Percentiles rank a stretch among this genome's conserved stretches.
phyloP scores from a whole-genome alignment of 148 eudicot species.

The Silene latifolia region DNA sequence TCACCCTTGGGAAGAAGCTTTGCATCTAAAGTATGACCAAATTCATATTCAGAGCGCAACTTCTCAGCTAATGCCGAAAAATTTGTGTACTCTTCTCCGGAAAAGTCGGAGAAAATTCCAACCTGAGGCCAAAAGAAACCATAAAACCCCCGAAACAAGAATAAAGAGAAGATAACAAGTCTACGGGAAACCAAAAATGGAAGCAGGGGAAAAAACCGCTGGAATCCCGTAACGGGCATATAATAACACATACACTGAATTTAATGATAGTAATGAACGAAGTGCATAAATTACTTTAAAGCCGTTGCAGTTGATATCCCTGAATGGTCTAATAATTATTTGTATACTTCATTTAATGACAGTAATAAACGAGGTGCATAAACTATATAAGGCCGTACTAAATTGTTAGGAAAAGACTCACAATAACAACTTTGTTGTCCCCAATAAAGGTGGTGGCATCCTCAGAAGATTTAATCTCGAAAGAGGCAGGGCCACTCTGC shows the following conservation, averaged over 20 bases:
- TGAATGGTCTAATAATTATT: too few species aligned
- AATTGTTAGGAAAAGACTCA: slow-evolving; percentile 27
- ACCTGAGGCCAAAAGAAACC: slow-evolving; percentile 38
- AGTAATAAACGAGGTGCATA: not conserved
- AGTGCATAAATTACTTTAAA: too few species aligned
- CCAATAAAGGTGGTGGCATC: slow-evolving; percentile 44
- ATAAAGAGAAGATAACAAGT: not conserved
- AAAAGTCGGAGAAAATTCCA: slow-evolving; percentile 79
- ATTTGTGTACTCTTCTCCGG: slow-evolving; percentile 71
- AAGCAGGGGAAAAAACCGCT: not conserved
- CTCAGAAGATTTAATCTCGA: slow-evolving; percentile 55
- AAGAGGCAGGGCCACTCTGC: slow-evolving; percentile 80
- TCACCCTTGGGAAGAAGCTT: slow-evolving; percentile 78
- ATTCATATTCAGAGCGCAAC: slow-evolving; percentile 74
- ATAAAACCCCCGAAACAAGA: not conserved
- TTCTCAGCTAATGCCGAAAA: slow-evolving; percentile 68
- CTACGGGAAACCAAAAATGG: too few species aligned
- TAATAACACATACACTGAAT: too few species aligned
- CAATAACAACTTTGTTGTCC: slow-evolving; percentile 54
- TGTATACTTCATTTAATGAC: too few species aligned
- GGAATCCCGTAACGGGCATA: too few species aligned
- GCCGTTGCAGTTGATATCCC: too few species aligned
- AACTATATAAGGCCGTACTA: not conserved
- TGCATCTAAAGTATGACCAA: slow-evolving; percentile 79
- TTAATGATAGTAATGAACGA: too few species aligned